Evolutionary conservation across 768 basidiomycete genomes (phyloP).

Genomic region (Pleurotus eryngii): DNA sequence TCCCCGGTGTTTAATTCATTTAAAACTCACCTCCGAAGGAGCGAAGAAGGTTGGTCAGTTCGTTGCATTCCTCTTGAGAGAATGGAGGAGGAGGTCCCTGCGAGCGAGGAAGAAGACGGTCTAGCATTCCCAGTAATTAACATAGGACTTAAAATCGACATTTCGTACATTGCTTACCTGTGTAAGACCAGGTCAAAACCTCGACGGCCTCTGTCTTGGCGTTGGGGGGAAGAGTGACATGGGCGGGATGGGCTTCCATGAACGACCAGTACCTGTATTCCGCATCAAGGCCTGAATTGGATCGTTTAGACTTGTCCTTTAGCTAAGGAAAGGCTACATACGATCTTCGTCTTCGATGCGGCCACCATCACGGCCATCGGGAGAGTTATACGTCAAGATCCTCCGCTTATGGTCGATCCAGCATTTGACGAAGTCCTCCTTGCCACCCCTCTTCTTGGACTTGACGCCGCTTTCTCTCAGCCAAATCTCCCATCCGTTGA

Average conservation of each 20-base stretch:
- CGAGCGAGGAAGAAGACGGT: slow-evolving; percentile 64
- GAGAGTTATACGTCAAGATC: slow-evolving; percentile 45
- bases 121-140: slow-evolving; percentile 28
- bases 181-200: slow-evolving; percentile 76
- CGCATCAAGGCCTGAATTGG: slow-evolving; percentile 58
- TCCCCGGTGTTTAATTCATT: neutral
- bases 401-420: slow-evolving; percentile 69
- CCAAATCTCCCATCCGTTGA: slow-evolving; percentile 58
- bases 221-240: slow-evolving; percentile 50
- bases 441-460: slow-evolving; percentile 21
- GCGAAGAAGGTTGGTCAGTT: slow-evolving; percentile 59
- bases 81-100: slow-evolving; percentile 63
- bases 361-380: slow-evolving; percentile 26
- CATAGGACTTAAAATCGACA: neutral
- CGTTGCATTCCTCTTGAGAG: slow-evolving; percentile 72
- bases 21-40: slow-evolving; percentile 26
- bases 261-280: slow-evolving; percentile 83
- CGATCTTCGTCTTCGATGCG: slow-evolving; percentile 37
- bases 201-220: slow-evolving; percentile 71
- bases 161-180: slow-evolving; percentile 38
- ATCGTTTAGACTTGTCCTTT: neutral
- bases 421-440: slow-evolving; percentile 36
- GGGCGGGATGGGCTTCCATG: slow-evolving; percentile 76
- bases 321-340: slow-evolving; percentile 24
- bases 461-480: slow-evolving; percentile 37